Evolutionary conservation across 768 basidiomycete genomes (phyloP).

Genomic region (Kwoniella sp.): DNA sequence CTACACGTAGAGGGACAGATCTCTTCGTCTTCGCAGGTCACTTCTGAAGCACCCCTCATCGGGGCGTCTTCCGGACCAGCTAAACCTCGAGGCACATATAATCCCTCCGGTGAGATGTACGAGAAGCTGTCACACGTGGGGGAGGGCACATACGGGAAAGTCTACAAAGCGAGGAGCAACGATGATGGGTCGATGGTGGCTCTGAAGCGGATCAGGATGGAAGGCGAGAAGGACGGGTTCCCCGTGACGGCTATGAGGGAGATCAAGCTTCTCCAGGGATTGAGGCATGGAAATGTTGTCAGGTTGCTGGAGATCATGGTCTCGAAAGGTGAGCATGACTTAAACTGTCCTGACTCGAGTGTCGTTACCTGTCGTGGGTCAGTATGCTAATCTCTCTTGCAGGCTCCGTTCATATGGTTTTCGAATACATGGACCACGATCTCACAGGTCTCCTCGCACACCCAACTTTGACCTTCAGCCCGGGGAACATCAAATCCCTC

Average conservation of each 20-base stretch:
- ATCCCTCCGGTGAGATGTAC: slow-evolving; percentile 59
- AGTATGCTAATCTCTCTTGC: slow-evolving; percentile 1
- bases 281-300: slow-evolving; percentile 87
- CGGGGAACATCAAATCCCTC: slow-evolving; percentile 90
- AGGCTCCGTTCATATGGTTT: slow-evolving; percentile 99
- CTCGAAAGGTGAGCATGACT: slow-evolving; percentile 70
- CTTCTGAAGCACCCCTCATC: neutral
- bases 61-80: neutral
- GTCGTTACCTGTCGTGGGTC: too few relatives aligned
- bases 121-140: slow-evolving; percentile 90
- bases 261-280: slow-evolving; percentile 91
- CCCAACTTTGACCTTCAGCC: slow-evolving; percentile 78
- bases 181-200: slow-evolving; percentile 78
- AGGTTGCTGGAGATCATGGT: slow-evolving; percentile 98
- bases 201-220: slow-evolving; percentile 96
- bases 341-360: slow-evolving; percentile 9
- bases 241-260: slow-evolving; percentile 99
- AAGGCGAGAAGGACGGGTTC: slow-evolving; percentile 94
- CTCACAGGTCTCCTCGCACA: slow-evolving; percentile 92
- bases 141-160: slow-evolving; percentile 97
- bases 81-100: neutral
- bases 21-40: neutral
- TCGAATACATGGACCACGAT: slow-evolving; percentile 99
- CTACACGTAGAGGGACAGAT: neutral
- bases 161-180: slow-evolving; percentile 89